phyloP scores from a whole-genome alignment of 495 filamentous ascomycete species.

The Alectoria sarmentosa region DNA sequence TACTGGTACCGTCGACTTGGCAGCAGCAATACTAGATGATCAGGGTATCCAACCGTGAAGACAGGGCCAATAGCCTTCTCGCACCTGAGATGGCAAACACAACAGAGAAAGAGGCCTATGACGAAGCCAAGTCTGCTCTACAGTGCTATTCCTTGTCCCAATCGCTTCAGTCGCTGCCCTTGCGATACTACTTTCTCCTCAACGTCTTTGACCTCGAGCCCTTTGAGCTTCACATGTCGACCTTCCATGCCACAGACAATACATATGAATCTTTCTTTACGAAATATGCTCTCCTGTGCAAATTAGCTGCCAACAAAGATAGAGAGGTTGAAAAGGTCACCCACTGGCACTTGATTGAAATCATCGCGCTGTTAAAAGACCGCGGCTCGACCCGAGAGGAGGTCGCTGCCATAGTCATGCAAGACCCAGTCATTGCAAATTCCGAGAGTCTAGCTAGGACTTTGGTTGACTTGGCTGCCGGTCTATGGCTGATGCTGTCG shows the following conservation, averaged over 20 bases:
- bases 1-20: neutral
- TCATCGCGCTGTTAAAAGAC: constrained; percentile 10
- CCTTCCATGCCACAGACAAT: constrained; percentile 1
- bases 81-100: constrained; percentile 1
- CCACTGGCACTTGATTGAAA: constrained; percentile 12
- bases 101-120: neutral
- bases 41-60: neutral
- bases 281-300: constrained; percentile 14
- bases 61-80: neutral
- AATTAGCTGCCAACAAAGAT: constrained; percentile 14
- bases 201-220: constrained; percentile 9
- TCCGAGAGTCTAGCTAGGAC: neutral
- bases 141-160: constrained; percentile 7
- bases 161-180: constrained; percentile 2
- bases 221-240: neutral
- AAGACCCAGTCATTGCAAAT: neutral
- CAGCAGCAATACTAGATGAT: neutral
- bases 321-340: constrained; percentile 5
- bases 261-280: constrained; percentile 19
- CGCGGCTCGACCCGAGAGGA: neutral
- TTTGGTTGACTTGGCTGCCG: constrained; percentile 14
- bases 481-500: constrained; percentile 18
- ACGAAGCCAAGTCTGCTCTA: constrained; percentile 5
- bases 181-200: constrained; percentile 11
- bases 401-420: neutral